Percentiles rank a stretch among this genome's conserved stretches.
Evolutionary conservation across 495 filamentous ascomycete species (phyloP).

Genomic region (Penicillium canariense): DNA sequence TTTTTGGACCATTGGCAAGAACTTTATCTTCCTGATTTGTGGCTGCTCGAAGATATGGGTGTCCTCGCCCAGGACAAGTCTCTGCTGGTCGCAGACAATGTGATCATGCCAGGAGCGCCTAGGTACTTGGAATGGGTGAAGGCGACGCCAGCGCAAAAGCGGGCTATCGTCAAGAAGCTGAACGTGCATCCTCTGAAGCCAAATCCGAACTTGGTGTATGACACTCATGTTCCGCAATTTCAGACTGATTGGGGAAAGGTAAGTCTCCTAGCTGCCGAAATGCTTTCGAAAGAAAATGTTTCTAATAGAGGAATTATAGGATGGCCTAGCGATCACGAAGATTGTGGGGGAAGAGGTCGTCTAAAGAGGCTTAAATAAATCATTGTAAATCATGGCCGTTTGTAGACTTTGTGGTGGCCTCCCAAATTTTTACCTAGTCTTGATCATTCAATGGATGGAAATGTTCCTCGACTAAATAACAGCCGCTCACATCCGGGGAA

Average conservation of each 20-base stretch:
- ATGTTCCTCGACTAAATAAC: too few relatives aligned
- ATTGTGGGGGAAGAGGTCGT: conserved; percentile 15
- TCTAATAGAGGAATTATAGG: conserved; percentile 9
- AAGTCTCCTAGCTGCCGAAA: neutral
- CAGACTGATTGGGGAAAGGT: conserved; percentile 19
- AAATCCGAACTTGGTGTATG: conserved; percentile 21
- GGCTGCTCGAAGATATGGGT: conserved; percentile 60
- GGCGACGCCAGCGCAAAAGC: conserved; percentile 5
- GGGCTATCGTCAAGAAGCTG: neutral
- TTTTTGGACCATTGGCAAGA: conserved; percentile 70
- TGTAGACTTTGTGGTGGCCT: too few relatives aligned
- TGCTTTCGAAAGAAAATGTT: neutral
- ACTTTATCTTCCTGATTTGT: conserved; percentile 60
- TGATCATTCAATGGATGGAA: too few relatives aligned
- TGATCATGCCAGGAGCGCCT: conserved; percentile 65
- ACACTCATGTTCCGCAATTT: conserved; percentile 19
- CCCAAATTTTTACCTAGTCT: too few relatives aligned
- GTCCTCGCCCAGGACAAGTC: conserved; percentile 50
- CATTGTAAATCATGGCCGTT: too few relatives aligned
- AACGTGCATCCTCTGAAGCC: conserved; percentile 4
- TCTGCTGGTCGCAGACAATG: conserved; percentile 63
- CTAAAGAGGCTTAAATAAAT: neutral
- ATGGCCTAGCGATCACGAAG: conserved; percentile 21
- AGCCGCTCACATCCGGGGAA: too few relatives aligned
- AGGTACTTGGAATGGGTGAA: conserved; percentile 46